Conservation (phyloP, 2,329 filamentous ascomycete species). For the Botrytis elliptica region DNA sequence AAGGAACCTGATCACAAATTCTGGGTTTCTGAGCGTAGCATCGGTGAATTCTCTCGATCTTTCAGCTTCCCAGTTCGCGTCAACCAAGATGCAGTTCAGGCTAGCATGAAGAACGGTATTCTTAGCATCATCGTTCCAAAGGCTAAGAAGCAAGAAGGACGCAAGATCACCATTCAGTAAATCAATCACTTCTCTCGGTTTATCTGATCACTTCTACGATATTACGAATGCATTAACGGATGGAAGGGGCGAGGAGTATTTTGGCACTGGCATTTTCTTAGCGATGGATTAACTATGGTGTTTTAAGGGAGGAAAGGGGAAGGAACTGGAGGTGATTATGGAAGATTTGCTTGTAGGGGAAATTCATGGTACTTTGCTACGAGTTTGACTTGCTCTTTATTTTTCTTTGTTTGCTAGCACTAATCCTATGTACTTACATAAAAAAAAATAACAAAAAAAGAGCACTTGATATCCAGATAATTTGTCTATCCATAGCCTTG, state of each 20-base stretch:
- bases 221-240: constrained; percentile 13
- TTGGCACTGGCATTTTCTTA: background rate
- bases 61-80: constrained; percentile 67
- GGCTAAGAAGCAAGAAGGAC: constrained; percentile 56
- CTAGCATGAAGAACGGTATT: constrained; percentile 64
- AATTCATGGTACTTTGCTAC: background rate
- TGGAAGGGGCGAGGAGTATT: constrained; percentile 4
- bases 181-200: constrained; percentile 9
- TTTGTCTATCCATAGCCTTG: background rate
- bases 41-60: constrained; percentile 66
- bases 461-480: background rate
- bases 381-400: background rate
- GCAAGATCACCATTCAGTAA: constrained; percentile 51
- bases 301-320: background rate
- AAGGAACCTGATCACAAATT: constrained; percentile 51
- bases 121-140: constrained; percentile 65
- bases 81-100: constrained; percentile 60
- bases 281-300: background rate
- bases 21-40: constrained; percentile 67
- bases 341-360: background rate
- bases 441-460: background rate
- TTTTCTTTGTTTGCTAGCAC: background rate
- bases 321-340: background rate
- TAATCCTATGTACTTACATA: background rate
- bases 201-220: background rate